Evolutionary conservation across 1,139 yeast species (phyloP).

Genomic region (Geotrichum cucujoidarum): DNA sequence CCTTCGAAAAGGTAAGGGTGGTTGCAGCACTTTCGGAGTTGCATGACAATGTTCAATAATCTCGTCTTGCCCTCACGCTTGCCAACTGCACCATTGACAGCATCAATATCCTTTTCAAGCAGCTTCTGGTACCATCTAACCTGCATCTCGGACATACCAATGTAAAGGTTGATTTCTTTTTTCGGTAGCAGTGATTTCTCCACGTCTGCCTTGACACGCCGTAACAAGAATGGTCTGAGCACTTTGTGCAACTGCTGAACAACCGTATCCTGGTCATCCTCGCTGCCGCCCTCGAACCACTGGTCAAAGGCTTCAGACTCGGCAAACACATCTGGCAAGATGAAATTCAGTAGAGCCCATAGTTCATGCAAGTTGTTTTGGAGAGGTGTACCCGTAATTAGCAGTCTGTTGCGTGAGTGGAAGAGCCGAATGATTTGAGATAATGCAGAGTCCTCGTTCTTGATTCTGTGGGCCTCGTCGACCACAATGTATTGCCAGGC

Average conservation of each 20-base stretch:
- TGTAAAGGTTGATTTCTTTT: conserved; percentile 81
- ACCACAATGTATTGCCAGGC: conserved; percentile 92
- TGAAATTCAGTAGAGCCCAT: conserved; percentile 88
- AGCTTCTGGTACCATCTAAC: conserved; percentile 82
- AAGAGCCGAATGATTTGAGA: conserved; percentile 87
- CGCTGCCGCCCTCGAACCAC: conserved; percentile 62
- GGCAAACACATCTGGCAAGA: conserved; percentile 90
- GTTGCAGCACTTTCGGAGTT: conserved; percentile 90
- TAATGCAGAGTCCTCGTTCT: conserved; percentile 84
- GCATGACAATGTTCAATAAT: conserved; percentile 90
- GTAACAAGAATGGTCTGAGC: conserved; percentile 76
- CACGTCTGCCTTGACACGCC: conserved; percentile 90
- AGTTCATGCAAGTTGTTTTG: conserved; percentile 92
- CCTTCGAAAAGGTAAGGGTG: conserved; percentile 97
- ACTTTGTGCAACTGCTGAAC: conserved; percentile 84
- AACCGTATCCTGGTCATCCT: conserved; percentile 61
- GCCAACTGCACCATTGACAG: conserved; percentile 89
- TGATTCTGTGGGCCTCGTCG: conserved; percentile 96
- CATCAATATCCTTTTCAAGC: conserved; percentile 89
- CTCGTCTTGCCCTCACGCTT: conserved; percentile 87
- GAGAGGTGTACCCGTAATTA: conserved; percentile 93
- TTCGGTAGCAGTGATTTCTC: conserved; percentile 88
- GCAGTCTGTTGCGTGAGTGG: conserved; percentile 73
- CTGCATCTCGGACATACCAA: conserved; percentile 96
- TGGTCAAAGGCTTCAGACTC: conserved; percentile 85